Evolutionary conservation across 768 basidiomycete genomes (phyloP), one percentile per base, ranked within the genome.

Genomic region (Naganishia onofrii): DNA sequence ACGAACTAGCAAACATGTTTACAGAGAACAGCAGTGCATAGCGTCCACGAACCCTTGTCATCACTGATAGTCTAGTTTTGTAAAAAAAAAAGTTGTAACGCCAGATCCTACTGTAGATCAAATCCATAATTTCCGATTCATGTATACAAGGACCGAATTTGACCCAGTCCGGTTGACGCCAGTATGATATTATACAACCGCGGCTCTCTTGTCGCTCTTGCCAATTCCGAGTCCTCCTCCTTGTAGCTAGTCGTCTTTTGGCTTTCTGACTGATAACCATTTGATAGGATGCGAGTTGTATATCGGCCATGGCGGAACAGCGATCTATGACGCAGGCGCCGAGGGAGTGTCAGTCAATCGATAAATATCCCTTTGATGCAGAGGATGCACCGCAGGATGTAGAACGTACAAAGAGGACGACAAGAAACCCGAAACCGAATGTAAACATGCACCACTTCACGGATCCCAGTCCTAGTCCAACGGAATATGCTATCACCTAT

Each of bases 281-380:
- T 63, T 63, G 38, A 63, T 63, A 44, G 60, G 60, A 63, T 63
- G 60, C 38, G 60, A 63, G 60, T 63, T 63, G 60, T 46, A 63
- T 44, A 63, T 26, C 21, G 60, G 60, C 60, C 60, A 63, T 44
- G 60, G 60, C 7, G 60, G 60, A 29, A 63, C 60, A 44, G 60
- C 42, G 38, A 63, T 26, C 60, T 63, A 29, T 13, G 1, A 42
- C 13, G 13, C 42, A 4, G 12, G 15, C 5, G 7, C 42, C 8
- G 13, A 42, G 6, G 54, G 19, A 17, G 28, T 2, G 26, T 13
- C 1, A 46, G 26, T n/a, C 21, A 63, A 6, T 28, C 21, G 38
- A 21, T 8, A 26, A 10, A 38, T 19, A 2, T 26, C 36, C n/a
- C 23, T 38, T 21, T 26, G 4, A 44, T 15, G 60, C 9, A 36